Percentiles rank a stretch among this genome's conserved stretches.
Conservation (phyloP, 139 green algal genomes). For the Ettlia oleoabundans region DNA sequence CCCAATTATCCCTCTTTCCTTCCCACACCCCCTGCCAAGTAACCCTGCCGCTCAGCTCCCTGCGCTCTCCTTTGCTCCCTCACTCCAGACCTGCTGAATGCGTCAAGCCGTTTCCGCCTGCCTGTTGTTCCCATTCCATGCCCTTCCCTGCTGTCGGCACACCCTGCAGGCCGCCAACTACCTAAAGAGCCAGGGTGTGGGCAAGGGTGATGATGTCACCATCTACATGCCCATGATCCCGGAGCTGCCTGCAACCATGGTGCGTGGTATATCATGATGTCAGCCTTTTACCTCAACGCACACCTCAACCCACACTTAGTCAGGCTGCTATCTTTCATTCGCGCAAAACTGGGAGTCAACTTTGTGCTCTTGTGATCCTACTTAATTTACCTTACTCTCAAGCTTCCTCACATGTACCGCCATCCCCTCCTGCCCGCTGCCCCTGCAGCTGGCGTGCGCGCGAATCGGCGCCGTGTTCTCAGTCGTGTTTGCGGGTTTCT, state of each 20-base stretch:
- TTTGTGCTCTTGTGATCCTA: no score
- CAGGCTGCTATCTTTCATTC: no score
- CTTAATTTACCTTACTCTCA: no score
- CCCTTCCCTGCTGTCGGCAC: not conserved
- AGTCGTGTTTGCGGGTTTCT: slow-evolving; percentile 98
- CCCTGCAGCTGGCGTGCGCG: slow-evolving; percentile 89
- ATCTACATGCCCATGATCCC: slow-evolving; percentile 98
- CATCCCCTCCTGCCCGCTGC: no score
- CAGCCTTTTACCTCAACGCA: not conserved
- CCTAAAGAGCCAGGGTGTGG: slow-evolving; percentile 81
- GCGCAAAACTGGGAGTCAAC: no score
- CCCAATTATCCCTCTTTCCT: not conserved
- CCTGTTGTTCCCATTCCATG: not conserved
- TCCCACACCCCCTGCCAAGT: not conserved
- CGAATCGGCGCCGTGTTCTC: slow-evolving; percentile 94
- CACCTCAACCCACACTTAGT: no score
- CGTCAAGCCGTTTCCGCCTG: no score
- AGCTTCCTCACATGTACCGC: no score
- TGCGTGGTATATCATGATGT: not conserved
- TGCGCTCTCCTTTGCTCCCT: not conserved
- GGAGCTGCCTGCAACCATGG: slow-evolving; percentile 90
- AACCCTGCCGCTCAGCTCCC: not conserved
- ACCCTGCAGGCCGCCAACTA: slow-evolving; percentile 78
- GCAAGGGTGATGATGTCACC: slow-evolving; percentile 87
- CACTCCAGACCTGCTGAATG: no score